Conservation (phyloP, 306 rosid genomes). For the Quillaja saponaria region DNA sequence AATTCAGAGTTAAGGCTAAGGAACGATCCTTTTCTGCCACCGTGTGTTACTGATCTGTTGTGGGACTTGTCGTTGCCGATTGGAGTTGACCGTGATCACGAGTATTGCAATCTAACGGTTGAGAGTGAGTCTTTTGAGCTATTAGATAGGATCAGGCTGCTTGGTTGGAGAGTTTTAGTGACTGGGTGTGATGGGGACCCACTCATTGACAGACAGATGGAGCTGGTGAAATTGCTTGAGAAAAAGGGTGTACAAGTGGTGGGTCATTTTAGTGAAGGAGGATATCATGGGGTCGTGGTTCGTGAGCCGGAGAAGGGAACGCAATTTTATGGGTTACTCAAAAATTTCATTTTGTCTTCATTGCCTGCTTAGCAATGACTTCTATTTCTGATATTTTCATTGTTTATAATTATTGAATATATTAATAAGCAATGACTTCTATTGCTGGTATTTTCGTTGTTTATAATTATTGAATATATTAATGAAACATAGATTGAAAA, state of each 20-base stretch:
- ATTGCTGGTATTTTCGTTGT: too few species aligned
- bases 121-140: slow-evolving; percentile 23
- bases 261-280: slow-evolving; percentile 43
- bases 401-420: too few species aligned
- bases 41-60: slow-evolving; percentile 21
- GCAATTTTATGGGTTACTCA: too few species aligned
- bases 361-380: too few species aligned
- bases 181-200: slow-evolving; percentile 55
- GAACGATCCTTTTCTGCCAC: slow-evolving; percentile 27
- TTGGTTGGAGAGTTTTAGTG: slow-evolving; percentile 43
- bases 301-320: too few species aligned
- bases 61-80: slow-evolving; percentile 52
- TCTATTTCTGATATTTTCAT: too few species aligned
- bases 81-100: slow-evolving; percentile 52
- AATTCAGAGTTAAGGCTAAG: slow-evolving; percentile 40
- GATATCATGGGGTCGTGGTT: too few species aligned
- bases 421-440: too few species aligned
- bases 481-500: too few species aligned
- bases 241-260: slow-evolving; percentile 35
- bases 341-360: too few species aligned
- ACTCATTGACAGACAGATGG: slow-evolving; percentile 48
- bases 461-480: too few species aligned
- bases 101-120: slow-evolving; percentile 50
- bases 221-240: slow-evolving; percentile 33
- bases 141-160: too few species aligned